phyloP scores from a whole-genome alignment of 352 stramenopile species.

The Phytopythium kandeliae region DNA sequence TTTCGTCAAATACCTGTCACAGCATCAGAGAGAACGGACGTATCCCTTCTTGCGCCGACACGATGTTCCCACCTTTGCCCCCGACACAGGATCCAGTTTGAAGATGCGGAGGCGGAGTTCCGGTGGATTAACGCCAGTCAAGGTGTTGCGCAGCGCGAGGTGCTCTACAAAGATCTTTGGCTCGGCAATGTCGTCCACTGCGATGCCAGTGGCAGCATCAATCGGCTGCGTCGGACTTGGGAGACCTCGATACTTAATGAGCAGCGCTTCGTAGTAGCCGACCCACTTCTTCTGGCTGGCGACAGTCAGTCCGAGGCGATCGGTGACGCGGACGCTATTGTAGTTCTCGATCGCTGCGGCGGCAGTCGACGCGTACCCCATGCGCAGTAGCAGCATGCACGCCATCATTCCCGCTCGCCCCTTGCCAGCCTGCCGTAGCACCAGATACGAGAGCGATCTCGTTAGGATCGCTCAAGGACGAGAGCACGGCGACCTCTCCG shows the following conservation, averaged over 20 bases:
- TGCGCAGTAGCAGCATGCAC: slow-evolving; percentile 65
- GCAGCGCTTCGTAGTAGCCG: slow-evolving; percentile 44
- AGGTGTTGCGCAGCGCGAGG: slow-evolving; percentile 32
- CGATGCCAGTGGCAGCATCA: background rate
- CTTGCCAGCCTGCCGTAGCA: slow-evolving; percentile 41
- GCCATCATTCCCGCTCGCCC: slow-evolving; percentile 75
- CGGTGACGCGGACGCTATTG: slow-evolving; percentile 54
- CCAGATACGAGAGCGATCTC: background rate
- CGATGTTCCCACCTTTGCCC: slow-evolving; percentile 15
- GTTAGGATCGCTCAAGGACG: too few species aligned
- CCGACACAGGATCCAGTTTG: slow-evolving; percentile 16
- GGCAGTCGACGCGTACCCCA: slow-evolving; percentile 42
- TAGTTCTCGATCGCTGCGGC: slow-evolving; percentile 53
- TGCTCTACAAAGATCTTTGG: slow-evolving; percentile 25
- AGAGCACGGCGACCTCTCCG: background rate
- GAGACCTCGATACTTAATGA: slow-evolving; percentile 7
- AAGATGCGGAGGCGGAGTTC: slow-evolving; percentile 49
- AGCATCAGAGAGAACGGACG: background rate
- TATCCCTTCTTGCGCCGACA: background rate
- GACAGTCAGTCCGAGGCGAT: slow-evolving; percentile 56
- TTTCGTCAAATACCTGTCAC: background rate
- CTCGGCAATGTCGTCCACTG: slow-evolving; percentile 11
- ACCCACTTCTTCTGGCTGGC: slow-evolving; percentile 72
- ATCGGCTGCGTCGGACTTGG: background rate
- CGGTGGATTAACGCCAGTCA: slow-evolving; percentile 27